phyloP scores from a whole-genome alignment of 2,329 filamentous ascomycete species.

The Exophiala alcalophila region DNA sequence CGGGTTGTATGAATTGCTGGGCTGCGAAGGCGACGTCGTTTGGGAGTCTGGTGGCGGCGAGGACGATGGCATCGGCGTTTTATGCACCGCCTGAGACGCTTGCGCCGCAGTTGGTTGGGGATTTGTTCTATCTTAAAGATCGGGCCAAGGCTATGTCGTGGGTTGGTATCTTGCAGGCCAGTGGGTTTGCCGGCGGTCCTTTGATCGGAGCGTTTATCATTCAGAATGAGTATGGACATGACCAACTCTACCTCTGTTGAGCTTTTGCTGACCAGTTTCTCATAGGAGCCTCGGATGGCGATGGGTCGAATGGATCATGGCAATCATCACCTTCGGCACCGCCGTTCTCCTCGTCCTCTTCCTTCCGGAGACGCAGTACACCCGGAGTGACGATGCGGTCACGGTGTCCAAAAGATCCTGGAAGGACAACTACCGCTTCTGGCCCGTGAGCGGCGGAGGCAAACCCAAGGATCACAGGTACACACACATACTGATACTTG shows the following conservation, averaged over 20 bases:
- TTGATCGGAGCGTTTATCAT: constrained; percentile 17
- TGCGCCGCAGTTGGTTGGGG: constrained; percentile 17
- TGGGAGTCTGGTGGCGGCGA: constrained; percentile 18
- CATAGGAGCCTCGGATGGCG: constrained; percentile 13
- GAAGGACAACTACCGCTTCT: constrained; percentile 14
- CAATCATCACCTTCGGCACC: constrained; percentile 45
- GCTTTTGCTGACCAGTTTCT: no score
- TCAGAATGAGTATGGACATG: constrained; percentile 2
- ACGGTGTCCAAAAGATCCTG: constrained; percentile 1
- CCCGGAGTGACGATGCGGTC: neutral
- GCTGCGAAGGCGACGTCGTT: constrained; percentile 26
- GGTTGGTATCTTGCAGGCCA: constrained; percentile 16
- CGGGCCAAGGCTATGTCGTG: constrained; percentile 19
- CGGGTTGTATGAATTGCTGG: constrained; percentile 32
- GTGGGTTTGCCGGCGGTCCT: constrained; percentile 15
- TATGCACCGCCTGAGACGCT: constrained; percentile 19
- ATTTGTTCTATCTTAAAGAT: constrained; percentile 17
- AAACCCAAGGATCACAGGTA: constrained; percentile 15
- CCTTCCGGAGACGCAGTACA: constrained; percentile 20
- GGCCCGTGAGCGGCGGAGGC: constrained; percentile 17
- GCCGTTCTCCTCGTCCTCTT: constrained; percentile 31
- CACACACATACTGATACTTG: neutral
- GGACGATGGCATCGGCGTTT: constrained; percentile 16
- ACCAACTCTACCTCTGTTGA: neutral
- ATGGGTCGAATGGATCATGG: constrained; percentile 23